These are phyloP conservation scores for Lepidium didymum DNA, from an alignment of 345 rosid species.

Conservation along the genomic window DNA sequence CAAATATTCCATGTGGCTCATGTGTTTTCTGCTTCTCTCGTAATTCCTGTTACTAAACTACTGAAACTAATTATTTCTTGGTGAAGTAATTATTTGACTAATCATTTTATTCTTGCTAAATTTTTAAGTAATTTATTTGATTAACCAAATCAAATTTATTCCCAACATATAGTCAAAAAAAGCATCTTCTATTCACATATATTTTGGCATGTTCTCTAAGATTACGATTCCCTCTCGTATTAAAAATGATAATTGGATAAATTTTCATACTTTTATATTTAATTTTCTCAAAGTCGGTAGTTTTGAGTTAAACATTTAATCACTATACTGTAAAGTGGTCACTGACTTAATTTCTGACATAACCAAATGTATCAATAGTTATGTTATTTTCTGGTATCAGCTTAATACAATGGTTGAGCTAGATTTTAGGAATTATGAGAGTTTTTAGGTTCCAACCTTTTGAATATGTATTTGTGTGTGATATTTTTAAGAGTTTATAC, in stretches of 20 bases:
- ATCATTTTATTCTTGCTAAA: conserved; percentile 10
- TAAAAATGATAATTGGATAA: not conserved
- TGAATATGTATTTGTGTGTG: no score
- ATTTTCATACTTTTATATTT: not conserved
- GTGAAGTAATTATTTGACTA: not conserved
- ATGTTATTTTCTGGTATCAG: no score
- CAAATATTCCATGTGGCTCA: conserved; percentile 25
- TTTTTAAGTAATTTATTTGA: not conserved
- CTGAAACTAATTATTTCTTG: conserved; percentile 3
- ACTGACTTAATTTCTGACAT: not conserved
- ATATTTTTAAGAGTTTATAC: no score
- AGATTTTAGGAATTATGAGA: no score
- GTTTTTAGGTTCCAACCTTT: no score
- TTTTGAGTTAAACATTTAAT: not conserved
- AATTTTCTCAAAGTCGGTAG: not conserved
- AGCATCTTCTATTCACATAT: conserved; percentile 21
- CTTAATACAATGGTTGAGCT: no score
- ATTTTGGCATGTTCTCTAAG: conserved; percentile 28
- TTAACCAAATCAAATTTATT: conserved; percentile 9
- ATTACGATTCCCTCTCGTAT: conserved; percentile 10
- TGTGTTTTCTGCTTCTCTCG: conserved; percentile 26
- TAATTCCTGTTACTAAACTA: not conserved
- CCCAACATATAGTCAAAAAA: conserved; percentile 27
- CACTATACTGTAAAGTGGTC: not conserved
- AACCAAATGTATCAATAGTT: not conserved